Evolutionary conservation across 441 rosid genomes (phyloP).

Genomic region (Capsella rubella): DNA sequence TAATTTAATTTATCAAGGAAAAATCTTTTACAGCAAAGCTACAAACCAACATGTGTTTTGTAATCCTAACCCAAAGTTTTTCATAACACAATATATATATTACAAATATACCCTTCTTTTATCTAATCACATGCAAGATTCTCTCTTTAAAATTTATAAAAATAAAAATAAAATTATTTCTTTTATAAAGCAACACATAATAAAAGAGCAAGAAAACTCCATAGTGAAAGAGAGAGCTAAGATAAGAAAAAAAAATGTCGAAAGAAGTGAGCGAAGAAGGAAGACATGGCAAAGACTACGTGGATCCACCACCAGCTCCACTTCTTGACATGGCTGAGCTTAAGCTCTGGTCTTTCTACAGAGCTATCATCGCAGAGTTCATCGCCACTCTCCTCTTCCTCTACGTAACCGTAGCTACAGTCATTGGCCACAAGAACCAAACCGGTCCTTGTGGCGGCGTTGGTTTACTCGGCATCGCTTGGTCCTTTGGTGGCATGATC

Average conservation of each 20-base stretch:
- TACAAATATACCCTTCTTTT: not conserved
- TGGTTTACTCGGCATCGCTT: slow-evolving; percentile 84
- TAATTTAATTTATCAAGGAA: too few relatives aligned
- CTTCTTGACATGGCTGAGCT: slow-evolving; percentile 61
- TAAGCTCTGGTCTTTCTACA: slow-evolving; percentile 80
- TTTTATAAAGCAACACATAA: not conserved
- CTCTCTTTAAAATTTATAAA: too few relatives aligned
- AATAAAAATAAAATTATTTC: not conserved
- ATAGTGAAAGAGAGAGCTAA: slow-evolving; percentile 21
- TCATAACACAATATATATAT: not conserved
- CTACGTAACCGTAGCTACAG: slow-evolving; percentile 72
- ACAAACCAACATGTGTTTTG: too few relatives aligned
- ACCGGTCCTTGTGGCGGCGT: slow-evolving; percentile 67
- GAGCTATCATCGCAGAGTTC: slow-evolving; percentile 88
- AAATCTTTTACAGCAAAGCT: too few relatives aligned
- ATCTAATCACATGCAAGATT: not conserved
- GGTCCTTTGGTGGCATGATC: slow-evolving; percentile 96
- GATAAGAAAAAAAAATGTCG: slow-evolving; percentile 43
- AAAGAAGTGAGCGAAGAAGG: slow-evolving; percentile 55
- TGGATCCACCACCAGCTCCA: slow-evolving; percentile 87
- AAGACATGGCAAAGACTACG: slow-evolving; percentile 68
- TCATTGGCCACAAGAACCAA: slow-evolving; percentile 71
- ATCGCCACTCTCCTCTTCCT: slow-evolving; percentile 85
- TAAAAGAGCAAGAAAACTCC: not conserved
- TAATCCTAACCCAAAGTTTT: too few relatives aligned